phyloP scores from a whole-genome alignment of 768 basidiomycete genomes.

The Pleurotus eryngii region DNA sequence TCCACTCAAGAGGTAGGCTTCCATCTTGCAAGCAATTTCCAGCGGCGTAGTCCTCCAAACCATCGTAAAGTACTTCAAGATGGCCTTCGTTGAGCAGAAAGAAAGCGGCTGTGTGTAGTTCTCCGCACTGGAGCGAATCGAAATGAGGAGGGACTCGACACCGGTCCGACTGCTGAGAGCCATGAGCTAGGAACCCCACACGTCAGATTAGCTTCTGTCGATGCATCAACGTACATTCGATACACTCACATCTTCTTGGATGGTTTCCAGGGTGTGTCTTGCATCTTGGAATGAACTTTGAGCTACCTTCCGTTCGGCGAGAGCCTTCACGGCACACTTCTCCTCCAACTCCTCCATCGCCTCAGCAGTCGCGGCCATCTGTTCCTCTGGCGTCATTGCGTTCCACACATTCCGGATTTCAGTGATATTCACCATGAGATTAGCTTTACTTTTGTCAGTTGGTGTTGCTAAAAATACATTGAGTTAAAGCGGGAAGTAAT shows the following conservation, averaged over 20 bases:
- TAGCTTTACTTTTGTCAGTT: not conserved
- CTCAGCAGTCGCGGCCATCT: constrained; percentile 2
- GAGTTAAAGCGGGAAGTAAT: not conserved
- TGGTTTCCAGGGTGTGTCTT: not conserved
- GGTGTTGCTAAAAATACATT: not conserved
- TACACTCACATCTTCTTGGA: constrained; percentile 9
- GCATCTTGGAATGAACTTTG: constrained; percentile 6
- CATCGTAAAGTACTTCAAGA: constrained; percentile 1
- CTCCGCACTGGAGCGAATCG: not conserved
- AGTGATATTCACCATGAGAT: not conserved
- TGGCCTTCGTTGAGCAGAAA: not conserved
- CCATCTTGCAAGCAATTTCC: constrained; percentile 4
- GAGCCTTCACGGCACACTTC: not conserved
- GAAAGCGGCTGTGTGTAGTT: not conserved
- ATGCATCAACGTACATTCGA: not conserved
- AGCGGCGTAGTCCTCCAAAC: not conserved
- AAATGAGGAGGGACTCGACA: constrained; percentile 6
- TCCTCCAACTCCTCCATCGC: not conserved
- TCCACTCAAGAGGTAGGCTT: constrained; percentile 9
- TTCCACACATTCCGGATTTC: constrained; percentile 8
- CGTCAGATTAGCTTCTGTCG: not conserved
- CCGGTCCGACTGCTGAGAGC: constrained; percentile 9
- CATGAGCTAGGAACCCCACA: not conserved
- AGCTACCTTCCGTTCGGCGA: constrained; percentile 4
- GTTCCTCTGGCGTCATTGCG: constrained; percentile 7